Percentiles rank a stretch among this genome's conserved stretches.
Evolutionary conservation across 768 basidiomycete species (phyloP).

Genomic region (Lactarius hengduanensis): DNA sequence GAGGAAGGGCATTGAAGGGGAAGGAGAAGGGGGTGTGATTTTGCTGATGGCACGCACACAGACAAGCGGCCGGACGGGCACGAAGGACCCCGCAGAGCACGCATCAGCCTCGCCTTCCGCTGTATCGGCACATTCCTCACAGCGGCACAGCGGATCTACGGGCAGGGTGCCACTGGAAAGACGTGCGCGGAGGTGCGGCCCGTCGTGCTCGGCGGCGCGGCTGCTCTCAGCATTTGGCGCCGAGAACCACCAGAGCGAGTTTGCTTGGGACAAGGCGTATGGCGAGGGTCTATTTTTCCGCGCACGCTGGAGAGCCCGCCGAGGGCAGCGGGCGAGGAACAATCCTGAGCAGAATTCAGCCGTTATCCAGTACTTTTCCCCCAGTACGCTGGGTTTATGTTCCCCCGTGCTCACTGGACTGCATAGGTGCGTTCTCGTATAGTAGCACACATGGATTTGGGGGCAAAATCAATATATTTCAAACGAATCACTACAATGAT

Average conservation of each 20-base stretch:
- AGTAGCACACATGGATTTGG: too few species aligned
- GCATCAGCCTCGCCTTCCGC: slow-evolving; percentile 80
- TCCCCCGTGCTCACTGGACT: too few species aligned
- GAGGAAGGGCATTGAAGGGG: too few species aligned
- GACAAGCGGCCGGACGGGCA: slow-evolving; percentile 60
- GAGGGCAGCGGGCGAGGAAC: too few species aligned
- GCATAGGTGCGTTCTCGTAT: too few species aligned
- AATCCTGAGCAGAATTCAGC: too few species aligned
- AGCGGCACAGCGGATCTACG: slow-evolving; percentile 51
- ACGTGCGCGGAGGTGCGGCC: slow-evolving; percentile 49
- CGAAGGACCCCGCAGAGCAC: slow-evolving; percentile 59
- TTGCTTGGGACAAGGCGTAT: slow-evolving; percentile 67
- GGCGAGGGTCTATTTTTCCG: slow-evolving; percentile 45
- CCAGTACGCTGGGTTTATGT: too few species aligned
- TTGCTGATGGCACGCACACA: slow-evolving; percentile 48
- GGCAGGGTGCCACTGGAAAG: slow-evolving; percentile 68
- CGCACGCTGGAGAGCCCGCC: too few species aligned
- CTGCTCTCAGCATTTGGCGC: slow-evolving; percentile 65
- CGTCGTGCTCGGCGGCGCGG: slow-evolving; percentile 54
- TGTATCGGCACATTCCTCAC: slow-evolving; percentile 77
- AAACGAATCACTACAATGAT: too few species aligned
- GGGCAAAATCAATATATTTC: too few species aligned
- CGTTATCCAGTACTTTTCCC: too few species aligned
- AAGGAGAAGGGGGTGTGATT: too few species aligned
- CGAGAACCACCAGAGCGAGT: slow-evolving; percentile 68